These are phyloP conservation scores for Leucocoprinus gongylophorus DNA, from an alignment of 1,284 basidiomycete species.

Conservation along the genomic window DNA sequence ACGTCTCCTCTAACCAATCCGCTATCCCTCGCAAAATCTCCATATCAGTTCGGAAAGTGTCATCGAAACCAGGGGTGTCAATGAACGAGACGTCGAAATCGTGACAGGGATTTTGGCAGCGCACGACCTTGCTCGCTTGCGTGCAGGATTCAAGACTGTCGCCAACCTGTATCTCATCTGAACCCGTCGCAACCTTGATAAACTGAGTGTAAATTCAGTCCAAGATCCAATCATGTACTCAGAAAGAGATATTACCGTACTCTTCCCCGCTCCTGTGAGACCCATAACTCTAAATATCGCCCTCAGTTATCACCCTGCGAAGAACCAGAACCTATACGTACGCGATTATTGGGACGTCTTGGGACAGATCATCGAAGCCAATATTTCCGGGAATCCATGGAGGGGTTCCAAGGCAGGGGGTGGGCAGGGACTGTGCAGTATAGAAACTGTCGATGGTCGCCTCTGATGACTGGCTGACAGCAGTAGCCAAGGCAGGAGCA, in stretches of 20 bases:
- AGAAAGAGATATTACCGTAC: constrained; percentile 4
- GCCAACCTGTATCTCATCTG: constrained; percentile 5
- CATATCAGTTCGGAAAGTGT: constrained; percentile 8
- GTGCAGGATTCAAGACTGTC: constrained; percentile 11
- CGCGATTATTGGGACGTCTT: constrained; percentile 1
- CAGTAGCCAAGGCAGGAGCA: neutral
- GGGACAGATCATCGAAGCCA: neutral
- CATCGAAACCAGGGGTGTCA: constrained; percentile 15
- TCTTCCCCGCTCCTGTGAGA: constrained; percentile 14
- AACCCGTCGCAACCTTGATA: constrained; percentile 7
- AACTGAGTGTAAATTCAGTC: constrained; percentile 3
- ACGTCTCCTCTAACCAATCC: constrained; percentile 11
- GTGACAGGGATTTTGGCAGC: neutral
- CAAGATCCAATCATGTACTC: neutral
- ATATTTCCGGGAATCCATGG: neutral
- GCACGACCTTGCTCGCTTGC: neutral
- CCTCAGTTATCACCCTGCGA: neutral
- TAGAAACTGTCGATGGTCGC: neutral
- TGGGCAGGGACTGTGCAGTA: neutral
- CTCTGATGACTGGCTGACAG: neutral
- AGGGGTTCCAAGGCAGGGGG: neutral
- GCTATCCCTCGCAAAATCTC: constrained; percentile 11
- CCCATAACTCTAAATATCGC: constrained; percentile 13
- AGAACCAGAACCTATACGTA: neutral
- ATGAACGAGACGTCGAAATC: constrained; percentile 6